Base-by-base conservation (phyloP, 768 basidiomycete genomes). In the Pleurotus citrinopileatus region DNA sequence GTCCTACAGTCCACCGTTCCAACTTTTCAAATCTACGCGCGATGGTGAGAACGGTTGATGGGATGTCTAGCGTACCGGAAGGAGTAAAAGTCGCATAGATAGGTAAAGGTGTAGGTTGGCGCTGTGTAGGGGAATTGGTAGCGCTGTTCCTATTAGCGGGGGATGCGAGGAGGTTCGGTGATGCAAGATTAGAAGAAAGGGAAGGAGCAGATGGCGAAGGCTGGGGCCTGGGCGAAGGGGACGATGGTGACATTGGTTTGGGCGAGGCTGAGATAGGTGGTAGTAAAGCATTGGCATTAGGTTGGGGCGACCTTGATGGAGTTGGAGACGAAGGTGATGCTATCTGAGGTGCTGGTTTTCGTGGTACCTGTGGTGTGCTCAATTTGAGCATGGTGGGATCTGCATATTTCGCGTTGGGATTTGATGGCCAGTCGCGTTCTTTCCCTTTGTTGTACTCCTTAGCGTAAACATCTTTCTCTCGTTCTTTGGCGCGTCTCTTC, bases 1-100 rank as follows among this genome's bases (percentile, higher is more conserved):
- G 91, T 4, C 89, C 84, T 2, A 94, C 89, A 0, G 91, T 87
- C 91, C 91, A 94, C 58, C 87, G 87, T 64, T 94, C 91, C 10
- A 94, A 78, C 65, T 94, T 94, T 67, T 94, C 91, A 55, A 94
- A 93, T 19, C 91, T 83, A 54, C 80, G 82, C 10, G 89, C 88
- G 38, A 94, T 82, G 9, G 80, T 78, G 20, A 94, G 70, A 4
- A 94, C 73, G 0, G 91, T 93, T 1, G 79, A 83, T 9, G 85
- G 80, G 7, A 92, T 73, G 62, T 94, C 92, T 3, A 94, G 70
- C 2, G 83, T 79, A 2, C 91, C 91, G 44, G 86, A 80, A 1
- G 77, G 55, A 34, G 78, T 82, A 64, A 92, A 94, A 53, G 89
- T 84, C 1, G 87, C 87, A 60, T 94, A 93, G 26, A 89, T 63